Percentiles rank a stretch among this genome's conserved stretches.
Conservation (phyloP, 2,329 filamentous ascomycete species). For the Dichotomopilus funicola region DNA sequence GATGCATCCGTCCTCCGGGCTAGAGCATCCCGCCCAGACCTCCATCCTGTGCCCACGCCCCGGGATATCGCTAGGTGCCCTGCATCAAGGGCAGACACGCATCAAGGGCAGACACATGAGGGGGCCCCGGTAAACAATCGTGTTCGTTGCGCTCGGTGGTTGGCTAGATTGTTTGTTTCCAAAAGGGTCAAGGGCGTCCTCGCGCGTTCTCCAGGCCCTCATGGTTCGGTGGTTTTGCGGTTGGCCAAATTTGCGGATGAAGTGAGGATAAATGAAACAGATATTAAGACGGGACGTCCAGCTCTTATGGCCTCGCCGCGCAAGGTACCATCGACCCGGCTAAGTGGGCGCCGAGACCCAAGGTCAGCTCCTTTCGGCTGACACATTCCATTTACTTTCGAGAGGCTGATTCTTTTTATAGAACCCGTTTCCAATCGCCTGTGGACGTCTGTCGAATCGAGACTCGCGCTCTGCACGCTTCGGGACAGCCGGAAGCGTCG, state of each 20-base stretch:
- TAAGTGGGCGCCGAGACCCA: constrained; percentile 17
- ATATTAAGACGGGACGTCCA: constrained; percentile 34
- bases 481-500: too few relatives aligned
- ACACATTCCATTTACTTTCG: constrained; percentile 9
- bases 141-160: background rate
- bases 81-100: constrained; percentile 2
- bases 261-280: constrained; percentile 39
- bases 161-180: background rate
- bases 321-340: constrained; percentile 17
- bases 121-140: constrained; percentile 5
- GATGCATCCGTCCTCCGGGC: constrained; percentile 12
- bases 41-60: constrained; percentile 7
- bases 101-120: too few relatives aligned
- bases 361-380: constrained; percentile 5
- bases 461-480: background rate
- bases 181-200: constrained; percentile 11
- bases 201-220: constrained; percentile 13
- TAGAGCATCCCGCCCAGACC: constrained; percentile 1
- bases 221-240: constrained; percentile 19
- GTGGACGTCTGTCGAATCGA: background rate
- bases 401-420: constrained; percentile 25
- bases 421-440: constrained; percentile 13
- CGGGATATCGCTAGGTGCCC: constrained; percentile 13
- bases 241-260: constrained; percentile 37
- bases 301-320: constrained; percentile 25